Conservation (phyloP, 208 protist genomes). For the Crithidia acanthocephali region DNA sequence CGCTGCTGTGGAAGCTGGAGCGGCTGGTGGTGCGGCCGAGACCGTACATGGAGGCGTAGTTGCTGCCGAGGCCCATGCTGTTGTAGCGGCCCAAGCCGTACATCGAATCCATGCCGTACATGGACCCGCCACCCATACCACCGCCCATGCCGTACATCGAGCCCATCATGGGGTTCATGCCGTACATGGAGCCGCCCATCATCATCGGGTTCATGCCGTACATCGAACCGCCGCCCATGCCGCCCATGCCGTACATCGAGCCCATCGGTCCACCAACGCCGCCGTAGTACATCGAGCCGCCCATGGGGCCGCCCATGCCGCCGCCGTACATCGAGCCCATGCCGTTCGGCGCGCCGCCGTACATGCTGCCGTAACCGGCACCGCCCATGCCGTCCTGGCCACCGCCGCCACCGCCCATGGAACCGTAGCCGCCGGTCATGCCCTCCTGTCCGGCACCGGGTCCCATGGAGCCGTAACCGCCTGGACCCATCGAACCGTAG, state of each 20-base stretch:
- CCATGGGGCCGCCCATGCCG: conserved; percentile 27
- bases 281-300: conserved; percentile 30
- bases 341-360: conserved; percentile 14
- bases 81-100: conserved; percentile 39
- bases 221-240: neutral
- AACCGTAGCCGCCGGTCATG: conserved; percentile 18
- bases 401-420: conserved; percentile 7
- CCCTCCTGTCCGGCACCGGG: conserved; percentile 16
- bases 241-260: conserved; percentile 58
- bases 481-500: conserved; percentile 5
- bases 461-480: conserved; percentile 15
- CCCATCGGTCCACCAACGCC: conserved; percentile 32
- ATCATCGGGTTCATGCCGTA: conserved; percentile 28
- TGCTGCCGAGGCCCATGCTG: conserved; percentile 32
- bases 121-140: conserved; percentile 1
- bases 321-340: conserved; percentile 34
- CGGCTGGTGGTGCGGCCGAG: conserved; percentile 27
- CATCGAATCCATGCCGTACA: conserved; percentile 48
- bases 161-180: conserved; percentile 29
- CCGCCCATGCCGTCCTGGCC: conserved; percentile 21
- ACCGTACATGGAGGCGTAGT: conserved; percentile 44
- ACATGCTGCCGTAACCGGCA: conserved; percentile 22
- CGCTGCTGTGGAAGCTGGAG: conserved; percentile 29
- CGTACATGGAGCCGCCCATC: conserved; percentile 46
- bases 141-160: conserved; percentile 41